Evolutionary conservation across 2,329 filamentous ascomycete genomes (phyloP).

Genomic region (Ophiostoma perfectum): DNA sequence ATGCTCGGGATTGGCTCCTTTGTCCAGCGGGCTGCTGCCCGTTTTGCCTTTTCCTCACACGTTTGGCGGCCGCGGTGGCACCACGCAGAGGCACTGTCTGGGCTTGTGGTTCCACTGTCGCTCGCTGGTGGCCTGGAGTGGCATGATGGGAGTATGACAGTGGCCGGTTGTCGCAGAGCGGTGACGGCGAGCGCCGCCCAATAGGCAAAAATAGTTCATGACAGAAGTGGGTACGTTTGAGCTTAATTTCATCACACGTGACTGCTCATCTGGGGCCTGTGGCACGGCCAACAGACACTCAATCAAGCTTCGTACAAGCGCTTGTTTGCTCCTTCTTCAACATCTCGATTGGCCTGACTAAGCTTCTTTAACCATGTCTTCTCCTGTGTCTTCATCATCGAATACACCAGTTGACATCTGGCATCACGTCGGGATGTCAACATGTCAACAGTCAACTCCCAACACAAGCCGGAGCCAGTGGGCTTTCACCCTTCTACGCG

Average conservation of each 20-base stretch:
- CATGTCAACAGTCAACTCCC: neutral
- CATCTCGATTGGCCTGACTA: too few relatives aligned
- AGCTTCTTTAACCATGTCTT: too few relatives aligned
- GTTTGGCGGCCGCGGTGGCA: constrained; percentile 16
- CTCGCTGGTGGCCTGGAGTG: constrained; percentile 7
- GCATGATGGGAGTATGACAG: constrained; percentile 19
- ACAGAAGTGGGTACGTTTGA: neutral
- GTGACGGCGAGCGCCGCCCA: constrained; percentile 16
- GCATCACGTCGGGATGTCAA: too few relatives aligned
- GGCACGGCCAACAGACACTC: too few relatives aligned
- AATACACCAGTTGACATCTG: too few relatives aligned
- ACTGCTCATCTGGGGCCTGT: neutral
- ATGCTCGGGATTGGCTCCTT: neutral
- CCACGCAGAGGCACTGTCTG: constrained; percentile 16
- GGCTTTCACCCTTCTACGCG: neutral
- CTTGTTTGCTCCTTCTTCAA: too few relatives aligned
- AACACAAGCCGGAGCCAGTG: too few relatives aligned
- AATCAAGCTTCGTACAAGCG: too few relatives aligned
- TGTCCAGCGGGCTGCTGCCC: too few relatives aligned
- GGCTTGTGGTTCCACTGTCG: constrained; percentile 18
- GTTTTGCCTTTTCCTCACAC: constrained; percentile 11
- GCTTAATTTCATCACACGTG: neutral
- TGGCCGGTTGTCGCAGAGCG: constrained; percentile 18
- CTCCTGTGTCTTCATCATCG: too few relatives aligned
- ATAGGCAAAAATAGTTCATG: neutral